These are phyloP conservation scores for Fragaria nilgerrensis DNA, from an alignment of 306 rosid genomes.

Conservation along the genomic window DNA sequence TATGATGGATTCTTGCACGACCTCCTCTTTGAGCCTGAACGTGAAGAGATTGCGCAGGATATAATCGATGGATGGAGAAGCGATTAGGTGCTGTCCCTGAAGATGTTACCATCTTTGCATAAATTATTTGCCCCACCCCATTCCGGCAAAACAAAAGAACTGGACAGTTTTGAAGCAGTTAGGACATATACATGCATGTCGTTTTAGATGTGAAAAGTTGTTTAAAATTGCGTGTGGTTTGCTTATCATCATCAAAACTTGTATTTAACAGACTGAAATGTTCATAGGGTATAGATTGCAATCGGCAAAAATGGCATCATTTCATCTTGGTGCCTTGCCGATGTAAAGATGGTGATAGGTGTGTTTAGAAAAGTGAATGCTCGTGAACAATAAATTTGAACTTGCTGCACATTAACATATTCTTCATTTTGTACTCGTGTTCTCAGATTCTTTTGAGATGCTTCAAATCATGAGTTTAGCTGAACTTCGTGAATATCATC, in stretches of 20 bases:
- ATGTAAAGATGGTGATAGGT: background rate
- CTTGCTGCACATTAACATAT: background rate
- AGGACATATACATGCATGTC: background rate
- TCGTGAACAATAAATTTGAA: background rate
- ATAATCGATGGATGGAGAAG: conserved; percentile 89
- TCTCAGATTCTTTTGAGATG: too few relatives aligned
- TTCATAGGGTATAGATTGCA: background rate
- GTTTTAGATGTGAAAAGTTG: background rate
- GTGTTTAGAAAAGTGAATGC: background rate
- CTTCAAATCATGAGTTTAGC: background rate
- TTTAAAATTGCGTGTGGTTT: background rate
- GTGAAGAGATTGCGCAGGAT: conserved; percentile 74
- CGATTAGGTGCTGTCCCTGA: conserved; percentile 34
- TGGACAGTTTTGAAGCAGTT: conserved; percentile 28
- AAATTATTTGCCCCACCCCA: background rate
- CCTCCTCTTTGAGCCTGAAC: conserved; percentile 92
- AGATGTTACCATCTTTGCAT: conserved; percentile 18
- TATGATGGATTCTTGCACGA: conserved; percentile 94
- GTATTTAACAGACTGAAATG: background rate
- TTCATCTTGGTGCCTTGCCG: background rate
- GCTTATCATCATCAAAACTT: background rate
- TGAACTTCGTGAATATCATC: background rate
- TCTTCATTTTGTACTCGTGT: background rate
- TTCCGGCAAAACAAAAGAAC: background rate
- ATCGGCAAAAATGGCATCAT: background rate